phyloP scores from a whole-genome alignment of 2,329 filamentous ascomycete genomes.

The Emergomyces pasteurianus region DNA sequence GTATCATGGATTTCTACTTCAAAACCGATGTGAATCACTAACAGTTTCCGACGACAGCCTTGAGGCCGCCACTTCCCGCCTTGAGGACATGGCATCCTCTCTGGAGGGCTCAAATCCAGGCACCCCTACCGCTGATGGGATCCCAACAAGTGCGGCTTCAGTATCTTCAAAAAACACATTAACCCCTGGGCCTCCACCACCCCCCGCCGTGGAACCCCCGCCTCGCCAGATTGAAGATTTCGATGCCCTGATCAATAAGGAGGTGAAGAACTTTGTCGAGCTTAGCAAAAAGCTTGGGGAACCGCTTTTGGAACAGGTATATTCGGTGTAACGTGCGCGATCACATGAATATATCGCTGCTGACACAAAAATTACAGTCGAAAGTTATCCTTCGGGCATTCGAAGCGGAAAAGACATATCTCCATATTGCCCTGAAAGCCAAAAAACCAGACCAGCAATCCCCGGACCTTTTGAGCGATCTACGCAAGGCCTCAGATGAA shows the following conservation, averaged over 20 bases:
- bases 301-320: conserved; percentile 67
- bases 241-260: conserved; percentile 60
- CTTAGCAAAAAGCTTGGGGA: conserved; percentile 68
- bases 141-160: conserved; percentile 15
- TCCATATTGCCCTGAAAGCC: conserved; percentile 77
- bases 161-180: conserved; percentile 17
- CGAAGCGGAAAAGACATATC: conserved; percentile 72
- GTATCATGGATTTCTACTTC: background rate
- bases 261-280: conserved; percentile 66
- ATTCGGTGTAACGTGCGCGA: conserved; percentile 26
- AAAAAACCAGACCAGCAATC: conserved; percentile 77
- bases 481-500: conserved; percentile 68
- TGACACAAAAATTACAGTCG: conserved; percentile 27
- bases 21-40: conserved; percentile 35
- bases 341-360: background rate
- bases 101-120: conserved; percentile 39
- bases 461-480: conserved; percentile 67
- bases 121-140: conserved; percentile 23
- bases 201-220: conserved; percentile 44
- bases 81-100: conserved; percentile 89
- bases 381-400: conserved; percentile 55
- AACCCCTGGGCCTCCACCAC: conserved; percentile 25
- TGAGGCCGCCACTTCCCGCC: conserved; percentile 87
- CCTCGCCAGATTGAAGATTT: conserved; percentile 79
- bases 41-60: conserved; percentile 50